Percentiles rank a stretch among this genome's conserved stretches.
These are phyloP conservation scores for Xylariaceae sp. DNA, from an alignment of 2,329 filamentous ascomycete genomes.

Conservation along the genomic window DNA sequence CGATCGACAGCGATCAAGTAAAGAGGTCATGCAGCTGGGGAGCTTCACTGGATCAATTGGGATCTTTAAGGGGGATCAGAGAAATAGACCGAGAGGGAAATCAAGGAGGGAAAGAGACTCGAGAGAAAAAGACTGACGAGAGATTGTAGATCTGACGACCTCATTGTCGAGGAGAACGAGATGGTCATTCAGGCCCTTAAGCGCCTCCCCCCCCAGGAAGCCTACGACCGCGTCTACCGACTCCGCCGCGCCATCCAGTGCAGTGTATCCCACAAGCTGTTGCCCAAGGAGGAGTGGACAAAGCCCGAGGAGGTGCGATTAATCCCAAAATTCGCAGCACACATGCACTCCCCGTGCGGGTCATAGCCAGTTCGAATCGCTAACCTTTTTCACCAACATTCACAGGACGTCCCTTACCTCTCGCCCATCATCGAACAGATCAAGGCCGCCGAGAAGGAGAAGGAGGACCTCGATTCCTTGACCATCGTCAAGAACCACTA, in stretches of 20 bases:
- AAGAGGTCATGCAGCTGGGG: background rate
- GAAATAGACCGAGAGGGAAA: no score
- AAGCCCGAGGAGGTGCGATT: slow-evolving; percentile 49
- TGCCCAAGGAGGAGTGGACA: slow-evolving; percentile 60
- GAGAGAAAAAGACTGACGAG: slow-evolving; percentile 5
- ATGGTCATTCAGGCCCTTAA: slow-evolving; percentile 81
- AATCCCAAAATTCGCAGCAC: background rate
- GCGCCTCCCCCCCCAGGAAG: slow-evolving; percentile 83
- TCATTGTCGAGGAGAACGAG: slow-evolving; percentile 91
- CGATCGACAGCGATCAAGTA: no score
- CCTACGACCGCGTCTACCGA: slow-evolving; percentile 96
- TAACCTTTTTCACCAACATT: slow-evolving; percentile 4
- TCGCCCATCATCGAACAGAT: slow-evolving; percentile 49
- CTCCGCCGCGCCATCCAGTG: slow-evolving; percentile 89
- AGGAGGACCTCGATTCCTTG: slow-evolving; percentile 40
- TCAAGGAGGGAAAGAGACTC: background rate
- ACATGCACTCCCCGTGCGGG: no score
- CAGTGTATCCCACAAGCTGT: slow-evolving; percentile 60
- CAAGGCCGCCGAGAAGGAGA: slow-evolving; percentile 45
- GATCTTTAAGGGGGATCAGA: background rate
- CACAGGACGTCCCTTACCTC: slow-evolving; percentile 52
- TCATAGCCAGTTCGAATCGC: no score
- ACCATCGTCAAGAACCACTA: slow-evolving; percentile 30
- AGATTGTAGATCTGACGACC: slow-evolving; percentile 88
- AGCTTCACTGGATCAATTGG: background rate